Percentiles rank a stretch among this genome's conserved stretches.
These are phyloP conservation scores for Dacryopinax spathularia DNA, from an alignment of 768 basidiomycete genomes.

Conservation along the genomic window DNA sequence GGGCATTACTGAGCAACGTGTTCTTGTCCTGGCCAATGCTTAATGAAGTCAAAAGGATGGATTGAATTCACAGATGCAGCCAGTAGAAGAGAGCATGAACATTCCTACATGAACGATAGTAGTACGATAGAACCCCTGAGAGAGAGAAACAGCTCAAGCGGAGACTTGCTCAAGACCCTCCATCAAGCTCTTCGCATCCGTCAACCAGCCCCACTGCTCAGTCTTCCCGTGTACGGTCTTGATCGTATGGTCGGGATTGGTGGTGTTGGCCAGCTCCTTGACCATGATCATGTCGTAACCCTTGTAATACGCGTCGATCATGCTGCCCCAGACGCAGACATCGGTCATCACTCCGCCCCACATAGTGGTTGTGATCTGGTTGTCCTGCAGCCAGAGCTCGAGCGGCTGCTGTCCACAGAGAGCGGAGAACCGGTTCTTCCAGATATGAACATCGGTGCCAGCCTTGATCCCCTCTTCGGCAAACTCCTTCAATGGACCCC, in stretches of 20 bases:
- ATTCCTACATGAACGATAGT: no score
- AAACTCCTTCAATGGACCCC: conserved; percentile 45
- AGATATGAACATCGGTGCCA: conserved; percentile 57
- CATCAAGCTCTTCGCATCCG: not conserved
- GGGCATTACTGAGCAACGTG: no score
- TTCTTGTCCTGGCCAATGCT: no score
- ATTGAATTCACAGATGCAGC: no score
- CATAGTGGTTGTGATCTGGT: conserved; percentile 46
- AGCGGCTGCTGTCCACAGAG: conserved; percentile 22
- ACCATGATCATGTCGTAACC: conserved; percentile 52
- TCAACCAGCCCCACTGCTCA: conserved; percentile 20
- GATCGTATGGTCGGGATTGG: conserved; percentile 41
- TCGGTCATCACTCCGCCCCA: conserved; percentile 42
- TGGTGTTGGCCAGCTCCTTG: conserved; percentile 45
- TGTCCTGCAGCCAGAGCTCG: conserved; percentile 48
- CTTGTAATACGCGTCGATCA: conserved; percentile 48
- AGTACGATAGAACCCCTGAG: no score
- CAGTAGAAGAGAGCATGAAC: no score
- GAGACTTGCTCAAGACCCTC: not conserved
- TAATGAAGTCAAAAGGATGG: no score
- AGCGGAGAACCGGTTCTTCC: conserved; percentile 39
- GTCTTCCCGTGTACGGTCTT: conserved; percentile 45
- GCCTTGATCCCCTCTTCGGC: conserved; percentile 37
- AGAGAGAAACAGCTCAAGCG: no score
- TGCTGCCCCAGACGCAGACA: conserved; percentile 50